Evolutionary conservation across 2,329 filamentous ascomycete species (phyloP).

Genomic region (Xylariaceae sp.): DNA sequence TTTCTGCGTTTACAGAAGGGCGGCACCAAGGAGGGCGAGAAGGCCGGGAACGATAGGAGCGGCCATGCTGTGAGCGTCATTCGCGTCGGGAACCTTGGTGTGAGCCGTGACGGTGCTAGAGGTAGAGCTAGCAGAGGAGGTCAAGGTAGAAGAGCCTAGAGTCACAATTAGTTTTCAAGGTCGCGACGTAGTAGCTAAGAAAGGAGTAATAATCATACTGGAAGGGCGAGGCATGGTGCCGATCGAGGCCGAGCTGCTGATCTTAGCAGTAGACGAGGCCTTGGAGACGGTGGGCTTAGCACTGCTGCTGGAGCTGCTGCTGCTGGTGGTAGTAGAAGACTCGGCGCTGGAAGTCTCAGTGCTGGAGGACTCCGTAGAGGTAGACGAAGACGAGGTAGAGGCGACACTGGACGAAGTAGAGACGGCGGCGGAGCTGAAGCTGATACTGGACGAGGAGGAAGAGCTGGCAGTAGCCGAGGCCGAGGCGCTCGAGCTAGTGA

Average conservation of each 20-base stretch:
- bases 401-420: not conserved
- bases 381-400: constrained; percentile 1
- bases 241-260: not conserved
- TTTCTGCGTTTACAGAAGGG: constrained; percentile 22
- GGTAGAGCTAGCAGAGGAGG: constrained; percentile 18
- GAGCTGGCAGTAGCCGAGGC: constrained; percentile 14
- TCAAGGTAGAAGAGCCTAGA: not conserved
- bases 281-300: constrained; percentile 7
- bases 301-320: not conserved
- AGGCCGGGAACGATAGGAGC: constrained; percentile 29
- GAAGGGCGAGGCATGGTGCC: constrained; percentile 6
- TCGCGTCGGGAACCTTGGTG: constrained; percentile 26
- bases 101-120: constrained; percentile 16
- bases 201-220: constrained; percentile 7
- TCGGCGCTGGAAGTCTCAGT: not conserved
- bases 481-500: not conserved
- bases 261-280: constrained; percentile 2
- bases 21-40: constrained; percentile 24
- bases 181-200: not conserved
- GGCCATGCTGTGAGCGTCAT: constrained; percentile 25
- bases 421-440: constrained; percentile 14
- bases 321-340: not conserved
- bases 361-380: not conserved
- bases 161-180: too few relatives aligned
- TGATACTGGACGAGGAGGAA: constrained; percentile 7